These are phyloP conservation scores for Lomentospora prolificans DNA, from an alignment of 2,329 filamentous ascomycete genomes.

Conservation along the genomic window DNA sequence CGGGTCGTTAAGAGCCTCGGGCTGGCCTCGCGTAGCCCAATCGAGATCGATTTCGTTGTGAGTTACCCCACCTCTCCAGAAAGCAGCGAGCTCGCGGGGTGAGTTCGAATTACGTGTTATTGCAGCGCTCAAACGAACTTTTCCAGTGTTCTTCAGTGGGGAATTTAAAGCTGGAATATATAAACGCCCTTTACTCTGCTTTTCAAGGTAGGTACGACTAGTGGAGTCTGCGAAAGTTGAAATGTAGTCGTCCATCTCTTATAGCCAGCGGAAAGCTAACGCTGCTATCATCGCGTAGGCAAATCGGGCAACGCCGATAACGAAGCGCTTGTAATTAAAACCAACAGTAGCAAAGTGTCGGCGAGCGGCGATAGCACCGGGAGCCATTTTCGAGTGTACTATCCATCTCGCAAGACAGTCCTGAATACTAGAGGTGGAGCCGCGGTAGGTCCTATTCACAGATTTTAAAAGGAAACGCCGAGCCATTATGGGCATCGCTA, in stretches of 20 bases:
- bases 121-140: slow-evolving; percentile 2
- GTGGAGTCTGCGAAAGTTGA: too few species aligned
- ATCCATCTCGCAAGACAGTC: slow-evolving; percentile 66
- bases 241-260: slow-evolving; percentile 1
- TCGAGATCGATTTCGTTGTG: slow-evolving; percentile 68
- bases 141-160: slow-evolving; percentile 70
- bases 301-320: slow-evolving; percentile 37
- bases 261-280: background rate
- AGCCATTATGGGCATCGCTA: too few species aligned
- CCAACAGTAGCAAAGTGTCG: slow-evolving; percentile 16
- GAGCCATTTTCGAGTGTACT: slow-evolving; percentile 62
- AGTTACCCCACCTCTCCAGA: slow-evolving; percentile 19
- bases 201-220: slow-evolving; percentile 36
- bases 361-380: slow-evolving; percentile 13
- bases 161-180: slow-evolving; percentile 57
- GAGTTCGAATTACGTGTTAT: too few species aligned
- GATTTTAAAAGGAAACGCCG: too few species aligned
- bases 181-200: slow-evolving; percentile 46
- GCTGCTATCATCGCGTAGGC: too few species aligned
- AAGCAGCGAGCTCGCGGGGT: too few species aligned
- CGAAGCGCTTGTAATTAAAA: slow-evolving; percentile 16
- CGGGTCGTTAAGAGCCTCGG: slow-evolving; percentile 55
- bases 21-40: slow-evolving; percentile 39
- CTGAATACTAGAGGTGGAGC: slow-evolving; percentile 51
- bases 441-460: slow-evolving; percentile 31